Conservation (phyloP, 352 stramenopile genomes). For the Globisporangium nunn region DNA sequence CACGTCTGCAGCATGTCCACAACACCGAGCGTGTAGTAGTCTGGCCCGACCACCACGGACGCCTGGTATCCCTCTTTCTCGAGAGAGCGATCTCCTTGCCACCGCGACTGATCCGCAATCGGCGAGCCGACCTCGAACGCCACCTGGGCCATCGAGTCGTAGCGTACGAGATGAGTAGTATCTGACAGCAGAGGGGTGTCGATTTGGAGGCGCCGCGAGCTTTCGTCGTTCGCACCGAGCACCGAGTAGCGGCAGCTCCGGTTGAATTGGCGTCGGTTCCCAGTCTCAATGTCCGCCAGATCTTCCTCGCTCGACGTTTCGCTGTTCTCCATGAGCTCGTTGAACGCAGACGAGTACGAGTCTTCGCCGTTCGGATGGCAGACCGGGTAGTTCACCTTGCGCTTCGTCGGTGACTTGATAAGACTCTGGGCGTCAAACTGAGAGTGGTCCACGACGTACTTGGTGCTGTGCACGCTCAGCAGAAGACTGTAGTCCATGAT, state of each 20-base stretch:
- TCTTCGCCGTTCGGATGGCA: slow-evolving; percentile 53
- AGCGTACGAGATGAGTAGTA: slow-evolving; percentile 16
- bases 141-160: slow-evolving; percentile 44
- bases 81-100: slow-evolving; percentile 48
- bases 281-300: slow-evolving; percentile 44
- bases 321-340: slow-evolving; percentile 23
- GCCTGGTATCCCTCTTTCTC: slow-evolving; percentile 69
- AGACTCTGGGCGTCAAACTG: slow-evolving; percentile 25
- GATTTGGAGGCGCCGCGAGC: slow-evolving; percentile 17
- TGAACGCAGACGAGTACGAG: slow-evolving; percentile 30
- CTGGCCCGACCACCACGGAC: slow-evolving; percentile 67
- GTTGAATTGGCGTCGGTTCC: slow-evolving; percentile 45
- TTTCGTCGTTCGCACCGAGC: slow-evolving; percentile 40
- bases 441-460: slow-evolving; percentile 74
- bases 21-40: slow-evolving; percentile 85
- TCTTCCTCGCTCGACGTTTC: slow-evolving; percentile 44
- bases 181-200: slow-evolving; percentile 38
- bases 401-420: slow-evolving; percentile 51
- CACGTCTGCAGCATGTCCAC: slow-evolving; percentile 90
- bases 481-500: slow-evolving; percentile 90
- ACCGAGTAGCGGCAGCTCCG: slow-evolving; percentile 73
- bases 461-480: slow-evolving; percentile 80
- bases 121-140: slow-evolving; percentile 21
- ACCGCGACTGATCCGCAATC: slow-evolving; percentile 21
- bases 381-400: slow-evolving; percentile 64